Base-by-base conservation (phyloP, 768 basidiomycete species). In the Boletus barrowsii region DNA sequence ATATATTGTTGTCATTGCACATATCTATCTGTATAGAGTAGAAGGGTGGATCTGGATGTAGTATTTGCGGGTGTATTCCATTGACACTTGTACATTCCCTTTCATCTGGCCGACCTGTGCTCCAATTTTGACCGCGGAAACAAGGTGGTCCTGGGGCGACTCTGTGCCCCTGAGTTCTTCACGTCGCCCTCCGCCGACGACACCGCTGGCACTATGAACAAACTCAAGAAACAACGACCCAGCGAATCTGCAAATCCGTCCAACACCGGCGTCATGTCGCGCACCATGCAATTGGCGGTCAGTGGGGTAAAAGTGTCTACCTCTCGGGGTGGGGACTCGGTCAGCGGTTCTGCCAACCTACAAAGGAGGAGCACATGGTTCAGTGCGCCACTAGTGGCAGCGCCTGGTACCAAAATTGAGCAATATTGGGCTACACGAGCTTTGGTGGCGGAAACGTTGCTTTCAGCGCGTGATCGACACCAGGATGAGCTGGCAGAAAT, bases 351-450 rank as follows among this genome's bases (percentile, higher is more conserved):
- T 51, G 26, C 33, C 36, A 45, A 29, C 39, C 41, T 58, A 44
- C 56, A 56, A 44, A 51, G 51, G 43, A 55, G 42, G 14, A 30
- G 24, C 32, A 51, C 62, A 42, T 47, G 57, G 67, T 58, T 54
- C 46, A 56, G 58, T 41, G 48, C 65, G n/a, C 66, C 68, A 17
- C 37, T 40, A n/a, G 45, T 46, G 32, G 57, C 59, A 32, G 53
- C 49, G 3, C 72, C 74, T 35, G 64, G 54, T 39, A 68, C 71
- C 13, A 51, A 49, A 14, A 63, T 65, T 2, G 84, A 83, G 59
- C 82, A 80, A 55, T 86, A 87, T 62, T 89, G 88, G 88, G 83
- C 83, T 26, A 72, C 79, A 15, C 80, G 87, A 4, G 86, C 87
- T 4, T 59, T 86, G 22, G 76, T 79, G 4, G 87, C 87, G 1